Conservation (phyloP, 2,329 filamentous ascomycete species). For the Furcasterigmium sp. region DNA sequence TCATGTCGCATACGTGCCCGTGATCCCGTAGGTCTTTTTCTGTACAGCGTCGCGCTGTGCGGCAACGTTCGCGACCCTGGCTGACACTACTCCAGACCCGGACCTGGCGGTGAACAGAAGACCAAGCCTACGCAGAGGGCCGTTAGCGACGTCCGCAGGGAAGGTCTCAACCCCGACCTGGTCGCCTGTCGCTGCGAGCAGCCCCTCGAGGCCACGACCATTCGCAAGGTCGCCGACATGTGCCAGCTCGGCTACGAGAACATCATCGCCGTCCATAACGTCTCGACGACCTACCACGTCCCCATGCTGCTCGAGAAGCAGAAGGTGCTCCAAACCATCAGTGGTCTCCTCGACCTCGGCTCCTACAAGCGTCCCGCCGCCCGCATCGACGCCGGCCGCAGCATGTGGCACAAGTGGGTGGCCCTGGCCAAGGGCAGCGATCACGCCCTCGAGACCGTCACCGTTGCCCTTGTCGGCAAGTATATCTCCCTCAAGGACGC, state of each 20-base stretch:
- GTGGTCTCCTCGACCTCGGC: slow-evolving; percentile 59
- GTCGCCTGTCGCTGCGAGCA: slow-evolving; percentile 88
- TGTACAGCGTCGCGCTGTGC: too few species aligned
- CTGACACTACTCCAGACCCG: slow-evolving; percentile 1
- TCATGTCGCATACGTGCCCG: slow-evolving; percentile 81
- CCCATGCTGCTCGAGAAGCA: slow-evolving; percentile 87
- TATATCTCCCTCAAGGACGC: slow-evolving; percentile 82
- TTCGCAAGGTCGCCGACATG: slow-evolving; percentile 82
- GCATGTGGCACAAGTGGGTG: slow-evolving; percentile 59
- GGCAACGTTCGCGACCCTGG: slow-evolving; percentile 13
- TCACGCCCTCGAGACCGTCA: slow-evolving; percentile 65
- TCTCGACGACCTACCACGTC: slow-evolving; percentile 89
- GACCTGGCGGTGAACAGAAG: slow-evolving; percentile 66
- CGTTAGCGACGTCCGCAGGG: slow-evolving; percentile 76
- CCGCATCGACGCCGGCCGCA: slow-evolving; percentile 56
- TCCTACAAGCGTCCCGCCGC: slow-evolving; percentile 43
- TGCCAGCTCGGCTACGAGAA: slow-evolving; percentile 84
- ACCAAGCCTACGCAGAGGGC: slow-evolving; percentile 95
- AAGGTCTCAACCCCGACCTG: slow-evolving; percentile 67
- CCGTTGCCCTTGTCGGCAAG: slow-evolving; percentile 87
- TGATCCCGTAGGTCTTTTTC: slow-evolving; percentile 31
- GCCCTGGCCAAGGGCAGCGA: slow-evolving; percentile 55
- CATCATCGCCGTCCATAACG: slow-evolving; percentile 84
- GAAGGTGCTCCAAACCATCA: slow-evolving; percentile 50
- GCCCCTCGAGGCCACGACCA: slow-evolving; percentile 65